Evolutionary conservation across 1,139 yeast genomes (phyloP), one percentile per base, ranked within the genome.

Genomic region (Komagataea norvegica): DNA sequence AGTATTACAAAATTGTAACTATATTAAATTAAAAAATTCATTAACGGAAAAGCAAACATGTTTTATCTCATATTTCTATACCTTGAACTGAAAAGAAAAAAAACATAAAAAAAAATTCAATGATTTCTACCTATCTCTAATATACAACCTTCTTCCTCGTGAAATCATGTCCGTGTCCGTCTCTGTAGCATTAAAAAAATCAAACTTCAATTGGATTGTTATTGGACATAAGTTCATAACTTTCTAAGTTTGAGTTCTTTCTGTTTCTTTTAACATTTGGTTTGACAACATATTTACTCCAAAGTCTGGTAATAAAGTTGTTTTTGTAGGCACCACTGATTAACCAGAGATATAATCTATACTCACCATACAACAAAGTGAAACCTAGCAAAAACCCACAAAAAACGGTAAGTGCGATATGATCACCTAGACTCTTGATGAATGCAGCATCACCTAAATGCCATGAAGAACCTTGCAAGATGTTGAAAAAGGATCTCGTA

Each of bases 381-480:
- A 72, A 69, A 1, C 80, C 89, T 30, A 81, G 56, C 15, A 72
- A 46, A 46, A 82, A 78, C 1, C 94, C 93, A 9, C 74, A 75
- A 31, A 82, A 57, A 1, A 85, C 83, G 16, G 88, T 81, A 34
- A 81, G 61, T 9, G 77, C 69, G 46, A 85, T 72, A 60, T 86
- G 95, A 46, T 74, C 69, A 20, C 83, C 85, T 62, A 86, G 65
- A 9, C 76, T 65, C 54, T 83, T 77, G 57, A 86, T 74, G 55
- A 83, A 75, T 43, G 77, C 71, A 19, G 95, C 95, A 60, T 86
- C 96, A 50, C 80, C 86, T 54, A 78, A 62, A 60, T 87, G 95
- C 96, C 96, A 87, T 21, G 93, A 82, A 3, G 91, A 82, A 30
- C 95, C 96, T 36, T 76, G 73, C 1, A 86, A 70, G 39, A 83